These are phyloP conservation scores for Penicillium maclennaniae DNA, from an alignment of 495 filamentous ascomycete genomes.

Conservation along the genomic window DNA sequence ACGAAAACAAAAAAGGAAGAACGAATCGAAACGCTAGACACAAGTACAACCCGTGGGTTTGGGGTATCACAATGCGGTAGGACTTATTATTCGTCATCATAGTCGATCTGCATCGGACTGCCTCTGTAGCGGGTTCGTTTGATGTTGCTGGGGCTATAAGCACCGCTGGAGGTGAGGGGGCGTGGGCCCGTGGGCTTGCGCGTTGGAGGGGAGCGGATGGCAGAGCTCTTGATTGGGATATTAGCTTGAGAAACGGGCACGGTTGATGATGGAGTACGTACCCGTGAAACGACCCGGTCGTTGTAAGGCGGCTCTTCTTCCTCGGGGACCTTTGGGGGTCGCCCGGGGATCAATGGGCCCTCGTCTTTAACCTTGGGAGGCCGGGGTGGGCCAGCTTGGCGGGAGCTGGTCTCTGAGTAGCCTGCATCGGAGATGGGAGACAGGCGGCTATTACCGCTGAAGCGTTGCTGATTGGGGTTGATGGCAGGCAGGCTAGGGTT, in stretches of 20 bases:
- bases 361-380: conserved; percentile 53
- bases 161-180: conserved; percentile 44
- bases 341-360: conserved; percentile 48
- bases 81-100: conserved; percentile 37
- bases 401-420: conserved; percentile 44
- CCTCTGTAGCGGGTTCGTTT: conserved; percentile 45
- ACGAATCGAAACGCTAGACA: conserved; percentile 5
- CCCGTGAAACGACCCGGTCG: conserved; percentile 43
- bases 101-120: conserved; percentile 47
- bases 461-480: conserved; percentile 37
- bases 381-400: conserved; percentile 39
- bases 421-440: conserved; percentile 52
- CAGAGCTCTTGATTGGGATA: conserved; percentile 28
- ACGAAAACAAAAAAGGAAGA: conserved; percentile 1
- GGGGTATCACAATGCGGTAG: conserved; percentile 26
- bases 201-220: conserved; percentile 43
- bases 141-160: conserved; percentile 44
- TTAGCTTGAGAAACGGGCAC: background rate
- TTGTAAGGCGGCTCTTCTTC: conserved; percentile 35
- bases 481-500: conserved; percentile 48
- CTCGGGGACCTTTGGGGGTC: conserved; percentile 42
- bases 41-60: conserved; percentile 14
- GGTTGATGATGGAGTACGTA: conserved; percentile 19
- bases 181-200: conserved; percentile 56
- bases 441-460: conserved; percentile 44